Evolutionary conservation across 2,329 filamentous ascomycete species (phyloP).

Genomic region (Neocucurbitaria cava): DNA sequence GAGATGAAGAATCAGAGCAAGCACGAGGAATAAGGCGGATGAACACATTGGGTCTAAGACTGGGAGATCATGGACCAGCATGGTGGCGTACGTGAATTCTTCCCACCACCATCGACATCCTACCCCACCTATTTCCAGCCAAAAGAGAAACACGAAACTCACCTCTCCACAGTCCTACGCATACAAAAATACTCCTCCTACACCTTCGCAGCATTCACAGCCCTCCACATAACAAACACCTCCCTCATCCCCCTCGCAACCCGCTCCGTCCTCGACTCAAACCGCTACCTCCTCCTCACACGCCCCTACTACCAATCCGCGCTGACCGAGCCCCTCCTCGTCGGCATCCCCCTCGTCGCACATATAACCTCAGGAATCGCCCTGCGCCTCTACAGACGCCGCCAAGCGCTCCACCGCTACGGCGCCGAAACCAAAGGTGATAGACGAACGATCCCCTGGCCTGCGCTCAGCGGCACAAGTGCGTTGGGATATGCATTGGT

Average conservation of each 20-base stretch:
- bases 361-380: constrained; percentile 81
- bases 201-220: constrained; percentile 52
- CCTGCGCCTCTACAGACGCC: constrained; percentile 76
- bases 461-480: constrained; percentile 72
- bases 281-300: constrained; percentile 87
- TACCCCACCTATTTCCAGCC: neutral
- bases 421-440: constrained; percentile 69
- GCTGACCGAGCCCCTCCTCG: constrained; percentile 78
- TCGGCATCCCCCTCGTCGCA: constrained; percentile 74
- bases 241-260: constrained; percentile 43
- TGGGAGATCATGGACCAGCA: constrained; percentile 74
- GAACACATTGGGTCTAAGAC: constrained; percentile 54
- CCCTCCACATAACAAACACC: constrained; percentile 58
- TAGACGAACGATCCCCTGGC: constrained; percentile 67
- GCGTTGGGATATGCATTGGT: constrained; percentile 74
- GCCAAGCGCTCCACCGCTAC: constrained; percentile 75
- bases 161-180: constrained; percentile 64
- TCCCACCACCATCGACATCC: neutral
- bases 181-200: constrained; percentile 91
- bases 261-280: constrained; percentile 68
- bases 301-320: constrained; percentile 88
- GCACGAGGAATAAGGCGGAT: constrained; percentile 19
- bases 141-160: neutral
- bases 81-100: constrained; percentile 70
- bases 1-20: constrained; percentile 8